Conservation (phyloP, 148 eudicot genomes). For the Arctostaphylos glauca region DNA sequence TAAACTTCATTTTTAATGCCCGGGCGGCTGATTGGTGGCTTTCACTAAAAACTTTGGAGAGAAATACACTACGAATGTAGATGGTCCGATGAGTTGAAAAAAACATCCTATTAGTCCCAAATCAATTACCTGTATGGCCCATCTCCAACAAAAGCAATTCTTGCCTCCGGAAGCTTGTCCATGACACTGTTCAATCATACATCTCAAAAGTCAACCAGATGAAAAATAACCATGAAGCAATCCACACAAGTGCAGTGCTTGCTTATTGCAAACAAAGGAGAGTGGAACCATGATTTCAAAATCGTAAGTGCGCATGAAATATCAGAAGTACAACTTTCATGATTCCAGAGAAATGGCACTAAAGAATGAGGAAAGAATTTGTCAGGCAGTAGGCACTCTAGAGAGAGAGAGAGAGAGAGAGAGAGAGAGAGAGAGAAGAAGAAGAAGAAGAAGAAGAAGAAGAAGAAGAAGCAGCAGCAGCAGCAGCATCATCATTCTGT, state of each 20-base stretch:
- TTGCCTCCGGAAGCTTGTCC: conserved; percentile 81
- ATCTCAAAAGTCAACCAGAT: not conserved
- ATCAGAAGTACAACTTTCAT: not conserved
- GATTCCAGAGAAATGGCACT: not conserved
- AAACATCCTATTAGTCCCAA: not conserved
- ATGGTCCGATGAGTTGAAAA: not conserved
- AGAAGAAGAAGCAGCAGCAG: not conserved
- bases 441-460: too few species aligned
- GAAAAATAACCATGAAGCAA: not conserved
- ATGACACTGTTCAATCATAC: conserved; percentile 57
- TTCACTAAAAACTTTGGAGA: not conserved
- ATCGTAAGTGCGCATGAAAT: not conserved
- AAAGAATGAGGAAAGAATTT: not conserved
- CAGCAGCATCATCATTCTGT: not conserved
- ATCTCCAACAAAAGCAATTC: conserved; percentile 92
- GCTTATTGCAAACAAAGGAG: not conserved
- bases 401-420: not conserved
- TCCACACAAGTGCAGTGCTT: conserved; percentile 6
- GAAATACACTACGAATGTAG: not conserved
- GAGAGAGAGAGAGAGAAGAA: not conserved
- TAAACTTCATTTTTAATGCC: not conserved
- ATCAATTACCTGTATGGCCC: conserved; percentile 75
- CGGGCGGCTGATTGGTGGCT: not conserved
- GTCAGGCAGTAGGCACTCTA: not conserved
- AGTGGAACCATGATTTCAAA: not conserved